A percentile compares a stretch with the other conserved stretches of the same genome.
Conservation (phyloP, 2,329 filamentous ascomycete genomes). For the Nakataea oryzae region DNA sequence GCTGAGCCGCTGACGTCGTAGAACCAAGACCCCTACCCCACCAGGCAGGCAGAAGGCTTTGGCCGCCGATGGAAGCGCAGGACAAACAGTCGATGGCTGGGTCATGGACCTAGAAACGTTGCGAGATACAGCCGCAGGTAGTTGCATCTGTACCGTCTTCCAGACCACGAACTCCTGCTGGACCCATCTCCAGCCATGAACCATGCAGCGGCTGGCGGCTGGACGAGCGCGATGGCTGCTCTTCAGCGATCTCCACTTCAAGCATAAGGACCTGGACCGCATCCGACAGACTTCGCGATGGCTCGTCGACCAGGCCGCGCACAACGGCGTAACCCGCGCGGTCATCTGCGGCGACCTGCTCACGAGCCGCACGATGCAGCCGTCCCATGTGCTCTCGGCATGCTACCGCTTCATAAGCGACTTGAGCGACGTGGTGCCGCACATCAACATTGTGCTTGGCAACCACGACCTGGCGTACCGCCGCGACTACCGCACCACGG, state of each 20-base stretch:
- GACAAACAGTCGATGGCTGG: no score
- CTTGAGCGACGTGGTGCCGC: constrained; percentile 15
- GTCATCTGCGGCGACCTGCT: constrained; percentile 22
- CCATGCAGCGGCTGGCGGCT: background rate
- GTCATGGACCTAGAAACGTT: no score
- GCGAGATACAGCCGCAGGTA: no score
- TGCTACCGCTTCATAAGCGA: constrained; percentile 19
- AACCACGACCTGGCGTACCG: constrained; percentile 23
- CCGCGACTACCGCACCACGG: constrained; percentile 17
- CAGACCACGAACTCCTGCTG: no score
- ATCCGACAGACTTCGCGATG: constrained; percentile 17
- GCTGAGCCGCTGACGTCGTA: no score
- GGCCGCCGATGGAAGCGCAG: no score
- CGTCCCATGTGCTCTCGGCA: constrained; percentile 19
- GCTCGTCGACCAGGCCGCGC: constrained; percentile 15
- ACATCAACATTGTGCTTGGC: constrained; percentile 20
- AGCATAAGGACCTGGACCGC: constrained; percentile 17
- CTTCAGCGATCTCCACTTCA: constrained; percentile 22
- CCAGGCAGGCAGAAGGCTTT: no score
- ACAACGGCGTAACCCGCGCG: constrained; percentile 14
- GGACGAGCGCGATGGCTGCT: constrained; percentile 14
- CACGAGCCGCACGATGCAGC: constrained; percentile 16
- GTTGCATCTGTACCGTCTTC: no score
- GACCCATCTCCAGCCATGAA: no score
- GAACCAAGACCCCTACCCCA: no score